phyloP scores from a whole-genome alignment of 768 basidiomycete genomes.

The Phanerochaete carnosa region DNA sequence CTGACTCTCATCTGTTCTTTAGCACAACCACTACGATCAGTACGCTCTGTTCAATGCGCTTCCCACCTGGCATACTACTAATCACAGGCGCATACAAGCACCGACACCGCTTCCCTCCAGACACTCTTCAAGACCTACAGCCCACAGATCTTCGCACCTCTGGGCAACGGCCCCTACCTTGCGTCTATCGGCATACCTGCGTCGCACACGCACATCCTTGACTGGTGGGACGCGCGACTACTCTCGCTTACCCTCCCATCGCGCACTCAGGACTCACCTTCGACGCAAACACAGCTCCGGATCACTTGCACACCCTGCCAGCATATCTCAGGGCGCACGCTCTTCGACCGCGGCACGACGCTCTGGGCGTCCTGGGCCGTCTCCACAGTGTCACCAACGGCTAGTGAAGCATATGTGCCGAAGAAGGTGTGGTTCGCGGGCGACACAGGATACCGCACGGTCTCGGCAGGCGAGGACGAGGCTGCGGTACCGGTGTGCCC shows the following conservation, averaged over 20 bases:
- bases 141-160: conserved; percentile 43
- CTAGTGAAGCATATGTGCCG: conserved; percentile 14
- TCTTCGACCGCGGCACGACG: conserved; percentile 50
- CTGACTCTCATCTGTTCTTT: not conserved
- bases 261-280: conserved; percentile 19
- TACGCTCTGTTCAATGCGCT: conserved; percentile 3
- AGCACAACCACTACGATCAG: conserved; percentile 40
- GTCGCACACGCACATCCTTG: conserved; percentile 38
- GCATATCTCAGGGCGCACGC: conserved; percentile 52
- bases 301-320: conserved; percentile 63
- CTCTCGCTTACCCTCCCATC: conserved; percentile 21
- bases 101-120: conserved; percentile 31
- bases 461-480: conserved; percentile 44
- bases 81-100: conserved; percentile 15
- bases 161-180: conserved; percentile 40
- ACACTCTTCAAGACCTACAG: conserved; percentile 23
- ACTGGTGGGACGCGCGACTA: conserved; percentile 46
- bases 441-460: conserved; percentile 61
- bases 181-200: conserved; percentile 26
- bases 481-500: conserved; percentile 59
- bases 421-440: conserved; percentile 64
- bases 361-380: conserved; percentile 70
- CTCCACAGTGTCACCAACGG: conserved; percentile 39
- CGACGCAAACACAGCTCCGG: conserved; percentile 30
- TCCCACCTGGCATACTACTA: not conserved